These are phyloP conservation scores for Incumbomyces delicatus DNA, from an alignment of 2,329 filamentous ascomycete species.

Conservation along the genomic window DNA sequence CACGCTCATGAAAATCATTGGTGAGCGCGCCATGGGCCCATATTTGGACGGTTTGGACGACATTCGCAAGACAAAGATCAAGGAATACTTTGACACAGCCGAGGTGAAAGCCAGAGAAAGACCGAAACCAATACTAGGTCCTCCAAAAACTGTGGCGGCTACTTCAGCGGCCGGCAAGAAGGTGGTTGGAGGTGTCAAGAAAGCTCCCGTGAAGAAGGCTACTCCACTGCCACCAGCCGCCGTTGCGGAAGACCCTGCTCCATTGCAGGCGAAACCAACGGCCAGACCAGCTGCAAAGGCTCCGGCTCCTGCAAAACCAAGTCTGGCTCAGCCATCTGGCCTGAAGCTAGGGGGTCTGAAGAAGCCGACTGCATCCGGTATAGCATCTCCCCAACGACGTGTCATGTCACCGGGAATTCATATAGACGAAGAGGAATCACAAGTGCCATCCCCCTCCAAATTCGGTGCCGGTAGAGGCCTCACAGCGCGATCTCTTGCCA, in stretches of 20 bases:
- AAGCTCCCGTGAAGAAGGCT: constrained; percentile 39
- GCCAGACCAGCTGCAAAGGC: constrained; percentile 34
- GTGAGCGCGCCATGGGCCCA: constrained; percentile 88
- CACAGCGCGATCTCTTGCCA: constrained; percentile 73
- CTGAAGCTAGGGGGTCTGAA: constrained; percentile 34
- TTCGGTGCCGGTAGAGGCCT: constrained; percentile 65
- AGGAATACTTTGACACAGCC: constrained; percentile 75
- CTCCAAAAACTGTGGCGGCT: constrained; percentile 49
- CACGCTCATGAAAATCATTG: constrained; percentile 97
- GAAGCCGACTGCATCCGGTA: constrained; percentile 27
- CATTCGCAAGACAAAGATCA: constrained; percentile 89
- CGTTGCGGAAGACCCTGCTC: constrained; percentile 40
- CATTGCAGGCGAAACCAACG: constrained; percentile 39
- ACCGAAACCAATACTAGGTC: constrained; percentile 62
- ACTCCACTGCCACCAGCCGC: constrained; percentile 36
- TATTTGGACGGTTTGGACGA: constrained; percentile 89
- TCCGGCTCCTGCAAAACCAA: constrained; percentile 32
- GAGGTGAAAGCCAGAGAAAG: constrained; percentile 86
- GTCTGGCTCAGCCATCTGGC: constrained; percentile 31
- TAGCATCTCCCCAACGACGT: constrained; percentile 31
- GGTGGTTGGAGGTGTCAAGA: constrained; percentile 43
- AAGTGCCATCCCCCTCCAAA: constrained; percentile 43
- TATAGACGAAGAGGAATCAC: constrained; percentile 34
- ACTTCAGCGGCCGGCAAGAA: constrained; percentile 44
- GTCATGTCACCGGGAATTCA: constrained; percentile 31